Conservation (phyloP, 176 grass and related monocot species). For the Zea luxurians region DNA sequence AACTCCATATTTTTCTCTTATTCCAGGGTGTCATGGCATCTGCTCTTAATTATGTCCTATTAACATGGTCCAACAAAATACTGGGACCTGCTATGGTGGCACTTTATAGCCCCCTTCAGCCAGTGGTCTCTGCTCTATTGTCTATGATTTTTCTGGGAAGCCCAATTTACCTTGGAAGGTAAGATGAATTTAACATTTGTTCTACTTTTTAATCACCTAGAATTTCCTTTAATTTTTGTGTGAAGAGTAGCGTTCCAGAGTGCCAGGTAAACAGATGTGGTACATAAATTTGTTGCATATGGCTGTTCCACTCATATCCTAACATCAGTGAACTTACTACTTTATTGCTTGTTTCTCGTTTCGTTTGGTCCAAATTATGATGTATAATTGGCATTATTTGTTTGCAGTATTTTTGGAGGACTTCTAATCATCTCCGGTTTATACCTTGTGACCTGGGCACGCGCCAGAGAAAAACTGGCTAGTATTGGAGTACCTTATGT, state of each 20-base stretch:
- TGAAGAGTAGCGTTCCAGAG: constrained; percentile 23
- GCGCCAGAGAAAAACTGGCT: constrained; percentile 54
- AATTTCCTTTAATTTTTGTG: not conserved
- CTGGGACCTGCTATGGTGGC: constrained; percentile 86
- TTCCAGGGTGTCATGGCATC: constrained; percentile 79
- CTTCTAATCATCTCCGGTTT: constrained; percentile 78
- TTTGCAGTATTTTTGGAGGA: constrained; percentile 85
- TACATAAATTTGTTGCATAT: constrained; percentile 17
- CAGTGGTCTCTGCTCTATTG: constrained; percentile 73
- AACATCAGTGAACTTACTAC: constrained; percentile 13
- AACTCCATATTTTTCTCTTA: not conserved
- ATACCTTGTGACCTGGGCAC: constrained; percentile 87
- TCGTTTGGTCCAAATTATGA: constrained; percentile 36
- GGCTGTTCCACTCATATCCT: not conserved
- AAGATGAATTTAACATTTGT: constrained; percentile 14
- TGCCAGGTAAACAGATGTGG: not conserved
- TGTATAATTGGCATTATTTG: constrained; percentile 30
- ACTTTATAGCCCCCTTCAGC: constrained; percentile 87
- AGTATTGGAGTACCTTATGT: constrained; percentile 36
- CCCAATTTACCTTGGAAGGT: constrained; percentile 91
- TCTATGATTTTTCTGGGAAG: constrained; percentile 81
- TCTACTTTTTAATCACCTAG: constrained; percentile 9
- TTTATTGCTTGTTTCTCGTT: not conserved
- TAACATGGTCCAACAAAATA: constrained; percentile 98
- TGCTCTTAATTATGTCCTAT: constrained; percentile 74